Evolutionary conservation across 2,329 filamentous ascomycete genomes (phyloP), one percentile per base, ranked within the genome.

Genomic region (Pseudogymnoascus sp.): DNA sequence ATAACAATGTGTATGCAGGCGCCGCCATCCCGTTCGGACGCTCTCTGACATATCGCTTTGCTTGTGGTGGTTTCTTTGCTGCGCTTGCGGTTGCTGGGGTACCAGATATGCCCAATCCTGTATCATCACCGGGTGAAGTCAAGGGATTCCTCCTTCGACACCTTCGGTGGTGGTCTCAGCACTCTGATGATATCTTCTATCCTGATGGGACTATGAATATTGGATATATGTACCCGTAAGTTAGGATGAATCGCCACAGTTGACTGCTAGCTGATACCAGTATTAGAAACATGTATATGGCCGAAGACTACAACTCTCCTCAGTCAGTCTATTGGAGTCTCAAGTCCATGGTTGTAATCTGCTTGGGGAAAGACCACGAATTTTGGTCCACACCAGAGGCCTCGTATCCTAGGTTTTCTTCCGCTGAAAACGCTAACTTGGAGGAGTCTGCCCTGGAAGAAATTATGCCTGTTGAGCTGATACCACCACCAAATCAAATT

Each of bases 231-330:
- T 72, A 72, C 49, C 67, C 70, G 45, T 52, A 31, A 52, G 45
- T 52, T n/a, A 16, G 26, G 31, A 31, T 26, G 3, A 16, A 65
- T 68, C 23, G 61, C 66, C 63, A 2, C 10, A 2, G 12, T 23
- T 33, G 63, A 23, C 33, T 60, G 3, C 11, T 35, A n/a, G 3
- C 16, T 21, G 2, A 37, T 19, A 11, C 6, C 2, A 23, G 65
- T 64, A 16, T 11, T 19, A 52, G 45, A 6, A 83, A 83, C 65
- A 81, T 81, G 77, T 83, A 78, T 66, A 77, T 83, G 76, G 73
- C 74, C 41, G 81, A 83, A 66, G 78, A 82, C 65, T 83, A 83
- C 68, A 83, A 83, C 67, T 83, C 81, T 2, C 80, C 81, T 0
- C 81, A 83, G 63, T 83, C 81, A 0, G 74, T 76, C 0, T 83